Base-by-base conservation (phyloP, 2,329 filamentous ascomycete genomes). In the Aureobasidium zeae region DNA sequence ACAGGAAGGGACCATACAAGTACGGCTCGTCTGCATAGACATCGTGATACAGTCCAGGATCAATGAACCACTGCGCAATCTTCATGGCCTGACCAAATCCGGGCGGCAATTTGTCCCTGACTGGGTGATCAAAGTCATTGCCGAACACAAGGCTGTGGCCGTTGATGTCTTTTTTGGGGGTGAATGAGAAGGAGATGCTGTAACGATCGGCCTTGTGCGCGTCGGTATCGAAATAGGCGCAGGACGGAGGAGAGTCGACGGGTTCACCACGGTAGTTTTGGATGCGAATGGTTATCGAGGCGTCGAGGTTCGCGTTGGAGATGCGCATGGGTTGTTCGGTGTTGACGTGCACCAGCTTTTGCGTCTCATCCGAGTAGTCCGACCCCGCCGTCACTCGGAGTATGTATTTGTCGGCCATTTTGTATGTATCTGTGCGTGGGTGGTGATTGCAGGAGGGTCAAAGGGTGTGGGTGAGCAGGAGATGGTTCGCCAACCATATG, bases 101-200 rank as follows among this genome's bases (percentile, higher is more conserved):
- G 0, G 86, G 85, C 0, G 91, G 89, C 2, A 98, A 70, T 12
- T 80, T 76, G 58, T 94, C 83, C 21, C 86, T 77, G 53, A 98
- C 91, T 0, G 91, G 86, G 38, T 83, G 77, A 57, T 94, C 88
- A 59, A 96, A 95, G 68, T 95, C 87, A 61, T 96, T 96, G 30
- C 89, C 91, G 55, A 94, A 94, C 43, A 95, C 79, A 2, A 98
- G 70, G 49, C 93, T 79, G 19, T 75, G 63, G 32, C 77, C 86
- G 3, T 71, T 70, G 45, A 94, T 78, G 25, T 63, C 63, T 21
- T 66, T 55, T 54, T 83, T 85, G n/a, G 83, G 85, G 0, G 74
- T 78, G 61, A 95, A 85, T 33, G 76, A 74, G 58, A 94, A 81
- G 22, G 77, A 73, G 55, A 96, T 86, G 54, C 80, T 85, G 69